phyloP scores from a whole-genome alignment of 768 basidiomycete genomes.

The Trametes villosa region DNA sequence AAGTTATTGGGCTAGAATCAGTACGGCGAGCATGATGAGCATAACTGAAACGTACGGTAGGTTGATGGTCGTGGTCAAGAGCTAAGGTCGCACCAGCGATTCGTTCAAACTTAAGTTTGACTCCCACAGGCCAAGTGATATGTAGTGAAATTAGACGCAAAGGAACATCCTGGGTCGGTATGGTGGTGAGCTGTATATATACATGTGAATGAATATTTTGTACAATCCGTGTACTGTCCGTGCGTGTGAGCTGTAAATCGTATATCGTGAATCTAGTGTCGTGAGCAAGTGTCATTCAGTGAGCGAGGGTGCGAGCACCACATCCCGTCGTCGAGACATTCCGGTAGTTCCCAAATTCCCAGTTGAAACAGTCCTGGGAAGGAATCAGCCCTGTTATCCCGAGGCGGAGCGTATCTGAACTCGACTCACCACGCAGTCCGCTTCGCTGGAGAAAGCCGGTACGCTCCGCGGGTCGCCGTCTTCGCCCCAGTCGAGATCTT shows the following conservation, averaged over 20 bases:
- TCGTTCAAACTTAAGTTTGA: too few species aligned
- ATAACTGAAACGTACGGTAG: too few species aligned
- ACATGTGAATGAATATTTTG: too few species aligned
- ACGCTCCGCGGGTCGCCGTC: conserved; percentile 41
- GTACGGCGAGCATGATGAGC: too few species aligned
- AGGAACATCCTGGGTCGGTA: too few species aligned
- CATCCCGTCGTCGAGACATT: conserved; percentile 19
- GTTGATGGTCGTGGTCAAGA: too few species aligned
- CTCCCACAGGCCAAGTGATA: too few species aligned
- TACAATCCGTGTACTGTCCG: too few species aligned
- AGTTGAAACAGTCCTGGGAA: conserved; percentile 69
- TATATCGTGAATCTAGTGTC: background rate
- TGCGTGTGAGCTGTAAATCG: background rate
- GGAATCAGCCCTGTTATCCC: background rate
- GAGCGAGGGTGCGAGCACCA: background rate
- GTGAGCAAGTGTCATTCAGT: background rate
- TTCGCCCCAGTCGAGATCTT: conserved; percentile 35
- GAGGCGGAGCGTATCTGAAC: conserved; percentile 1
- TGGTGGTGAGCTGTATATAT: too few species aligned
- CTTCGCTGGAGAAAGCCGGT: conserved; percentile 54
- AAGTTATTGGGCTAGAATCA: too few species aligned
- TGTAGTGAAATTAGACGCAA: too few species aligned
- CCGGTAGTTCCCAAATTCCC: conserved; percentile 62
- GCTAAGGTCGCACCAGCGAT: too few species aligned
- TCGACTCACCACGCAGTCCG: conserved; percentile 63